A percentile compares a stretch with the other conserved stretches of the same genome.
Evolutionary conservation across 768 basidiomycete species (phyloP).

Genomic region (Solioccasus polychromus): DNA sequence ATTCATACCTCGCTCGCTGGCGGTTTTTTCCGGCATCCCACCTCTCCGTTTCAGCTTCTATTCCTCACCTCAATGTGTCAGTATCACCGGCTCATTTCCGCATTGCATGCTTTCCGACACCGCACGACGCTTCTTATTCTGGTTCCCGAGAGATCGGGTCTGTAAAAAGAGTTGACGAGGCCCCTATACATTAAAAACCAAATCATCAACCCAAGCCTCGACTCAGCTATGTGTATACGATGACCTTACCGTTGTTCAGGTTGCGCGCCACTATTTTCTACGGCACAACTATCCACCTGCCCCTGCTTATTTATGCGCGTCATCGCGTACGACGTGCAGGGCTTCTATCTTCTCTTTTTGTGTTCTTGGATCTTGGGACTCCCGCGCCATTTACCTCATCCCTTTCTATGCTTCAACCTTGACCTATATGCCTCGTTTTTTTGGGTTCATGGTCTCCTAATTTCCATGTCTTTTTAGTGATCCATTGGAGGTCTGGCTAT

Average conservation of each 20-base stretch:
- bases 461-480: conserved; percentile 30
- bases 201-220: conserved; percentile 18
- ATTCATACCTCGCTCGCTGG: conserved; percentile 47
- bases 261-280: conserved; percentile 24
- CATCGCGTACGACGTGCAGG: conserved; percentile 22
- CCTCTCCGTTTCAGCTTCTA: conserved; percentile 23
- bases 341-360: conserved; percentile 30
- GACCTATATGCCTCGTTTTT: conserved; percentile 18
- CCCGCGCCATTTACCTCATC: conserved; percentile 22
- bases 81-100: conserved; percentile 36
- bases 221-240: conserved; percentile 35
- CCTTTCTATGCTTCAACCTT: conserved; percentile 13
- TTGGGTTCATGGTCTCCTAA: conserved; percentile 24
- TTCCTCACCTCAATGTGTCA: conserved; percentile 40
- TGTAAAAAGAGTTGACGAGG: conserved; percentile 39
- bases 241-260: conserved; percentile 17
- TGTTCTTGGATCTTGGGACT: conserved; percentile 45
- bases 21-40: conserved; percentile 22
- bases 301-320: conserved; percentile 34
- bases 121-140: conserved; percentile 36
- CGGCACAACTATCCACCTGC: conserved; percentile 18
- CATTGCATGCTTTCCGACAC: conserved; percentile 42
- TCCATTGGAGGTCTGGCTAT: conserved; percentile 18
- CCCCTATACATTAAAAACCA: conserved; percentile 29
- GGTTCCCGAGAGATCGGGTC: conserved; percentile 31